Base-by-base conservation (phyloP, 352 stramenopile species). In the Globisporangium iwayamae region DNA sequence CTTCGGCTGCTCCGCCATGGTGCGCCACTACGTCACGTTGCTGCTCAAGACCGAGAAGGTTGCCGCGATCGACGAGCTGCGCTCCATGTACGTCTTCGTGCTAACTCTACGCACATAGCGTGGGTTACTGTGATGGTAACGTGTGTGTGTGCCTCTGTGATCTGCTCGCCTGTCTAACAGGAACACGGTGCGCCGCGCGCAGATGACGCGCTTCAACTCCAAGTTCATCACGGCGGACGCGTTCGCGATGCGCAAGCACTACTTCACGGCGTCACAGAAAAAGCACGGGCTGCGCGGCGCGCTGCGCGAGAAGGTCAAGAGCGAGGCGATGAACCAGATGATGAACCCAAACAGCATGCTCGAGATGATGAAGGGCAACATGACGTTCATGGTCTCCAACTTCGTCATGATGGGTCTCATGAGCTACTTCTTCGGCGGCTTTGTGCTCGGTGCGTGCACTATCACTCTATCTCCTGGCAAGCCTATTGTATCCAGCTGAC, bases 371-470 rank as follows among this genome's bases (percentile, higher is more conserved):
- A 99, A 99, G 81, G 96, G 96, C 64, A 98, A 99, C 73, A 98
- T 99, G 90, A 97, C 93, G 14, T 98, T 98, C 65, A 98, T 99
- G 93, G 90, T 98, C 20, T 98, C 98, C 69, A 99, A 99, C 78
- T 99, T 99, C 79, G 94, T 99, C 69, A 99, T 99, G 97, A 99
- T 99, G 96, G 94, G 97, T 32, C 96, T 98, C 62, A 98, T 99
- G 76, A 96, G 89, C 71, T 98, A 99, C 78, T 99, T 99, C 72
- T 99, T 99, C 67, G 85, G 85, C 60, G 97, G 97, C 56, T 99
- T 99, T 66, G 96, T 99, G 67, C 78, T 99, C 13, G 84, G 86
- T 95, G 62, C 61, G 75, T 3, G 71, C 8, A 36, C 10, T 63
- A 38, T 22, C 54, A 7, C 38, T 39, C 4, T n/a, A 18, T 34